A percentile compares a stretch with the other conserved stretches of the same genome.
Conservation (phyloP, 345 rosid species). For the Sapria himalayana region DNA sequence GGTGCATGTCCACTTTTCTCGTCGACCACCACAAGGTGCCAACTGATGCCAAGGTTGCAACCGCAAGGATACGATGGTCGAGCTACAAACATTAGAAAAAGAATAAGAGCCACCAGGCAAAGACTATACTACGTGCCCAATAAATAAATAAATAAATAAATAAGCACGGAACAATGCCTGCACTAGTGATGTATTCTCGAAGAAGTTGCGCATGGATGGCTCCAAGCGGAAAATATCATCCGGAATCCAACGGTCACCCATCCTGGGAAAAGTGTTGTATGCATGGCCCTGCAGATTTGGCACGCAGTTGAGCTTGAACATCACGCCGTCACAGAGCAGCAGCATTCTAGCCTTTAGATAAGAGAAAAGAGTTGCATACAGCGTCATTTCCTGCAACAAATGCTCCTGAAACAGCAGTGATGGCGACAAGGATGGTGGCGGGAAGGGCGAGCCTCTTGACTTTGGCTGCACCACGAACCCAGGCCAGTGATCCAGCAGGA, state of each 20-base stretch:
- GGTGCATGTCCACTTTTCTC: constrained; percentile 67
- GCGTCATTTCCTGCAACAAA: constrained; percentile 98
- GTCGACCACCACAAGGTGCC: constrained; percentile 61
- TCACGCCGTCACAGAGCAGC: not conserved
- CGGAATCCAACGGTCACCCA: constrained; percentile 90
- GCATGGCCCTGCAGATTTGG: constrained; percentile 45
- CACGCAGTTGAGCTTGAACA: constrained; percentile 1
- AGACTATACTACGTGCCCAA: not conserved
- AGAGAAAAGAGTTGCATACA: constrained; percentile 16
- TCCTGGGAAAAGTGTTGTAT: constrained; percentile 75
- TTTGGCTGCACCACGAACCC: constrained; percentile 75
- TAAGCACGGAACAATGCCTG: constrained; percentile 27
- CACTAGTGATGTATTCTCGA: constrained; percentile 74
- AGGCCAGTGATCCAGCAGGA: constrained; percentile 59
- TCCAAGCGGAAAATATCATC: constrained; percentile 54
- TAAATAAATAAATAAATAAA: not conserved
- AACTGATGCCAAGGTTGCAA: constrained; percentile 32
- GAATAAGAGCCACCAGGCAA: not conserved
- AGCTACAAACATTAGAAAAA: constrained; percentile 20
- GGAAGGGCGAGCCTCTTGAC: constrained; percentile 72
- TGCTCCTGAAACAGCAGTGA: constrained; percentile 86
- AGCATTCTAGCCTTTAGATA: not conserved
- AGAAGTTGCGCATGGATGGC: constrained; percentile 71
- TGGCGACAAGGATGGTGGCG: constrained; percentile 53
- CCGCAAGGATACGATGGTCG: constrained; percentile 81